Evolutionary conservation across 2,329 filamentous ascomycete species (phyloP).

Genomic region (Curvularia verruculosa): DNA sequence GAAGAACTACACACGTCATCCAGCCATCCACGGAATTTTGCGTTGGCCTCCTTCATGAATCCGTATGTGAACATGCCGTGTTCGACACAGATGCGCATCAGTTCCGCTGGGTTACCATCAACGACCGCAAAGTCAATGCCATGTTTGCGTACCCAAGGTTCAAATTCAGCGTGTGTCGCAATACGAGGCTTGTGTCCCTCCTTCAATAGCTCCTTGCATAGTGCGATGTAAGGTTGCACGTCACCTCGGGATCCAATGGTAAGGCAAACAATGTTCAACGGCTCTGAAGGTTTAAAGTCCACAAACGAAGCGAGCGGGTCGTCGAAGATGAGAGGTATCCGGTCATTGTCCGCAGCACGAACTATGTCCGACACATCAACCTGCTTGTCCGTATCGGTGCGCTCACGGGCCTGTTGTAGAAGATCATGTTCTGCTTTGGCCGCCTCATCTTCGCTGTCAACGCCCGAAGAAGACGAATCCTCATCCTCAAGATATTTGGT

Average conservation of each 20-base stretch:
- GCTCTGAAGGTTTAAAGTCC: constrained; percentile 83
- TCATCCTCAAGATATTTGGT: constrained; percentile 74
- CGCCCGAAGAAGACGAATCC: constrained; percentile 68
- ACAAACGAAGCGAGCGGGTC: constrained; percentile 86
- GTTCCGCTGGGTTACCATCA: constrained; percentile 87
- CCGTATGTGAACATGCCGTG: constrained; percentile 96
- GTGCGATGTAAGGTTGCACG: constrained; percentile 95
- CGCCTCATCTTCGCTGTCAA: constrained; percentile 72
- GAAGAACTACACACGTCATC: constrained; percentile 84
- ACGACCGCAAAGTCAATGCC: constrained; percentile 92
- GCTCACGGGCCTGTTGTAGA: constrained; percentile 73
- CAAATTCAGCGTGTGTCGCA: constrained; percentile 90
- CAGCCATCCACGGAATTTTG: constrained; percentile 85
- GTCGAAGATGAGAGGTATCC: constrained; percentile 83
- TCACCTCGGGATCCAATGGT: constrained; percentile 96
- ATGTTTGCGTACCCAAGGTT: constrained; percentile 85
- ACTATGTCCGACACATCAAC: constrained; percentile 37
- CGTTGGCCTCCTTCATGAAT: constrained; percentile 82
- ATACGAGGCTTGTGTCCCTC: constrained; percentile 89
- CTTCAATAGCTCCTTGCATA: constrained; percentile 86
- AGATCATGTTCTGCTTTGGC: constrained; percentile 83
- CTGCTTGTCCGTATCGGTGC: constrained; percentile 23
- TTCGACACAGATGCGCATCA: constrained; percentile 96
- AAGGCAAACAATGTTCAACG: constrained; percentile 85
- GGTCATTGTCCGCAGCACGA: constrained; percentile 54